Conservation (phyloP, 768 basidiomycete species). For the Russula emetica region DNA sequence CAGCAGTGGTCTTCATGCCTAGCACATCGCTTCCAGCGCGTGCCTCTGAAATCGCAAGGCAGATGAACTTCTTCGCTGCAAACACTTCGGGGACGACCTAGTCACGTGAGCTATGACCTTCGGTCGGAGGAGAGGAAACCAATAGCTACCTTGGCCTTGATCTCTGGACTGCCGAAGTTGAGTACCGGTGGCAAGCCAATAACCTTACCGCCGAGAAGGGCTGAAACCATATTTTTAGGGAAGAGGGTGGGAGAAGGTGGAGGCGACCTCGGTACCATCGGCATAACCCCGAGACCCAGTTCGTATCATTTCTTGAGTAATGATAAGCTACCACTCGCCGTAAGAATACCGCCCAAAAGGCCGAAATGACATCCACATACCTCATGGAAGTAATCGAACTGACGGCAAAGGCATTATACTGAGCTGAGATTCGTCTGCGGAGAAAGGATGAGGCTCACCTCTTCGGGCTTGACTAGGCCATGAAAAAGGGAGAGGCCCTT, state of each 20-base stretch:
- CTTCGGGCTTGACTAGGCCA: constrained; percentile 72
- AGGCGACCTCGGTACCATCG: constrained; percentile 41
- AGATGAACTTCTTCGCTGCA: constrained; percentile 77
- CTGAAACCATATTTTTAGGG: constrained; percentile 2
- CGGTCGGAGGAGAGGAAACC: background rate
- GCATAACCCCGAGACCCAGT: constrained; percentile 75
- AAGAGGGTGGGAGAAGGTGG: constrained; percentile 37
- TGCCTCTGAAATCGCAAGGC: constrained; percentile 83
- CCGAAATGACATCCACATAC: constrained; percentile 32
- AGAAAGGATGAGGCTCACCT: constrained; percentile 33
- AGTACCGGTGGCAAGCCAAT: constrained; percentile 83
- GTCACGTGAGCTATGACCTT: background rate
- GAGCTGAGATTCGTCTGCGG: background rate
- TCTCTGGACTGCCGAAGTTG: constrained; percentile 68
- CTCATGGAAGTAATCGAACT: constrained; percentile 90
- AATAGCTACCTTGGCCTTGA: constrained; percentile 44
- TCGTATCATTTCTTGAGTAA: constrained; percentile 38
- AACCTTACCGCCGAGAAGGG: constrained; percentile 68
- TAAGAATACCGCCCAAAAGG: background rate
- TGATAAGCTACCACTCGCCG: constrained; percentile 30
- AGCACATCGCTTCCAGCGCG: constrained; percentile 84
- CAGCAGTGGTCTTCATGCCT: constrained; percentile 74
- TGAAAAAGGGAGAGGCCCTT: constrained; percentile 72
- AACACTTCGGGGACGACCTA: constrained; percentile 60
- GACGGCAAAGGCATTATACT: background rate